Conservation (phyloP, 345 rosid species). For the Ceriops decandra region DNA sequence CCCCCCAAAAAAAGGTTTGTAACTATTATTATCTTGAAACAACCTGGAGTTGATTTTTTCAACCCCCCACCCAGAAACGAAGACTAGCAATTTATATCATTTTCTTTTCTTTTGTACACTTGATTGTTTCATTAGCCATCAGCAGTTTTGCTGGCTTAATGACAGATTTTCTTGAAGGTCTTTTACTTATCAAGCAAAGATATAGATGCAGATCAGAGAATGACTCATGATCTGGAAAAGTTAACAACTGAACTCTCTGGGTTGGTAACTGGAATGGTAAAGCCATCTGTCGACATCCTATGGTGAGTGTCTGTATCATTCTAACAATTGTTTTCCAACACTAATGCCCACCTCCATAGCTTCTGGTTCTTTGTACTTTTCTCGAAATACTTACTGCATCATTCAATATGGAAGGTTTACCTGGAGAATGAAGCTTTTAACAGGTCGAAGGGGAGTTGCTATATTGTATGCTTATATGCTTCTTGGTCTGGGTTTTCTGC, state of each 20-base stretch:
- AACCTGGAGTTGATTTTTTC: too few species aligned
- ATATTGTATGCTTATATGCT: constrained; percentile 92
- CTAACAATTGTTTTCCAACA: neutral
- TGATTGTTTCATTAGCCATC: neutral
- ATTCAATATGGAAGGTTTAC: constrained; percentile 61
- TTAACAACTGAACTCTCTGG: constrained; percentile 81
- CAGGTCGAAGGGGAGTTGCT: constrained; percentile 91
- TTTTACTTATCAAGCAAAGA: constrained; percentile 82
- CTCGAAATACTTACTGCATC: neutral
- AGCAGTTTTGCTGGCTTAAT: constrained; percentile 3
- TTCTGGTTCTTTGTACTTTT: neutral
- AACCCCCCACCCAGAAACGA: too few species aligned
- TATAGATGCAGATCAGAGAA: constrained; percentile 95
- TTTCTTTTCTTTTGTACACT: neutral
- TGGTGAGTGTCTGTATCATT: constrained; percentile 53
- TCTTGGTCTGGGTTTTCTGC: constrained; percentile 86
- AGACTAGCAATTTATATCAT: neutral
- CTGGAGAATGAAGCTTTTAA: constrained; percentile 98
- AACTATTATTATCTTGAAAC: too few species aligned
- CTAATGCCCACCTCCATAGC: neutral
- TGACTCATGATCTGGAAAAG: constrained; percentile 91
- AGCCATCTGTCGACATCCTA: constrained; percentile 91
- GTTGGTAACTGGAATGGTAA: constrained; percentile 95
- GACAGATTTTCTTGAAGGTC: constrained; percentile 41
- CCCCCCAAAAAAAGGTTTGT: too few species aligned